Evolutionary conservation across 371 early-diverging fungal genomes (phyloP), one percentile per base, ranked within the genome.

Genomic region (Mucor ambiguus): DNA sequence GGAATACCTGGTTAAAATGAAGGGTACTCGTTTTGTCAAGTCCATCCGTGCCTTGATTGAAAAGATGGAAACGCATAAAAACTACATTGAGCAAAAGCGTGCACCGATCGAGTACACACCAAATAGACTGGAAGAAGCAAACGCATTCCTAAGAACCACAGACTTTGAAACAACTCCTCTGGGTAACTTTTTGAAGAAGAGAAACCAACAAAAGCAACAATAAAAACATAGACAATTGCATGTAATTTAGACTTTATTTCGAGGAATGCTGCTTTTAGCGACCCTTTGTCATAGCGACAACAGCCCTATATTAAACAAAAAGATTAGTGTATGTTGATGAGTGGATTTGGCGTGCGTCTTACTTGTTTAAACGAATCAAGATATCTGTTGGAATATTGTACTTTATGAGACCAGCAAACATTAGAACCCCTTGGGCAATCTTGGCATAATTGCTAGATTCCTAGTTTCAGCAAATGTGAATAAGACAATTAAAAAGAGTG

Each of bases 321-420:
- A 11, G 12, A 26, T 14, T 14, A 52, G 16, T 28, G 5, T 2
- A 14, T 14, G 37, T 7, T 1, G 22, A 8, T 22, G 2, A 26
- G 0, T 22, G 0, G 11, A 28, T 0, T 28, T 6, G 14, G 10
- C 0, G 12, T 14, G 14, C 37, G 4, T 28, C 67, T 64, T 76
- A 85, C 61, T 89, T 88, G 74, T 91, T 95, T 54, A 96, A 79
- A 64, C 84, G 84, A 11, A 89, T 87, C 60, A 91, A 88, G 0
- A 89, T 89, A 60, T 95, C 95, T 3, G 85, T 83, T 7, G 95
- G 92, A 75, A 95, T 91, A 26, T 91, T 80, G 77, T 92, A 92
- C 74, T 92, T 92, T 61, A 95, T 85, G 66, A 88, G 83, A 11
- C 95, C 95, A 1, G 92, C 88, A 85, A 94, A 95, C 48, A 89